phyloP scores from a whole-genome alignment of 106 monocot genomes.

The Allium cepa region DNA sequence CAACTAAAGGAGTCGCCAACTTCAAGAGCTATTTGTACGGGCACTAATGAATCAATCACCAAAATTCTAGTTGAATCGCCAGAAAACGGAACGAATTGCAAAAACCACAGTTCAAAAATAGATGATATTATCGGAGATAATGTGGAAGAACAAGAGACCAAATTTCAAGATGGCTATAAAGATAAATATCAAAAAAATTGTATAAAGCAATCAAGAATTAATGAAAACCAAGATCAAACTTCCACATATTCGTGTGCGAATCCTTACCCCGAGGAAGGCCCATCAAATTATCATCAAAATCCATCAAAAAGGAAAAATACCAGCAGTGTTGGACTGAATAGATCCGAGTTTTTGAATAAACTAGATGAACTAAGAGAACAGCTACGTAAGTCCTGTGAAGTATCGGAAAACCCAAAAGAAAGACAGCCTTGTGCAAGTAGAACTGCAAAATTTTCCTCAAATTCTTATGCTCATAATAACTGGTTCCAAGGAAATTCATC shows the following conservation, averaged over 20 bases:
- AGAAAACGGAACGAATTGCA: not conserved
- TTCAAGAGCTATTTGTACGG: not conserved
- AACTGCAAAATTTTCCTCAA: constrained; percentile 6
- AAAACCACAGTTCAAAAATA: constrained; percentile 3
- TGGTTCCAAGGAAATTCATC: constrained; percentile 30
- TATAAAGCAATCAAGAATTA: too few species aligned
- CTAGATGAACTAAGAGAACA: constrained; percentile 93
- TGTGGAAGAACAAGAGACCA: constrained; percentile 7
- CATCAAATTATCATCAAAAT: constrained; percentile 30
- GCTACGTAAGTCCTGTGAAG: constrained; percentile 59
- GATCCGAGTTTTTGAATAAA: constrained; percentile 64
- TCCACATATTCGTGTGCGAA: constrained; percentile 15
- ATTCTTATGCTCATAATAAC: constrained; percentile 14
- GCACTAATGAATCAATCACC: constrained; percentile 8
- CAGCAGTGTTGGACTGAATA: constrained; percentile 48
- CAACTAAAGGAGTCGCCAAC: not conserved
- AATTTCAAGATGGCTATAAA: constrained; percentile 12
- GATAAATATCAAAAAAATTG: not conserved
- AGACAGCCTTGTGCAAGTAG: constrained; percentile 10
- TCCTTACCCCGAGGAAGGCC: constrained; percentile 45
- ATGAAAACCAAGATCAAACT: too few species aligned
- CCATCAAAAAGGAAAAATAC: constrained; percentile 11
- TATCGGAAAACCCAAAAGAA: constrained; percentile 31
- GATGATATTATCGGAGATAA: not conserved
- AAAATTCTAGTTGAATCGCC: constrained; percentile 7